Evolutionary conservation across 2,329 filamentous ascomycete species (phyloP).

Genomic region (Ophiostoma sp.): DNA sequence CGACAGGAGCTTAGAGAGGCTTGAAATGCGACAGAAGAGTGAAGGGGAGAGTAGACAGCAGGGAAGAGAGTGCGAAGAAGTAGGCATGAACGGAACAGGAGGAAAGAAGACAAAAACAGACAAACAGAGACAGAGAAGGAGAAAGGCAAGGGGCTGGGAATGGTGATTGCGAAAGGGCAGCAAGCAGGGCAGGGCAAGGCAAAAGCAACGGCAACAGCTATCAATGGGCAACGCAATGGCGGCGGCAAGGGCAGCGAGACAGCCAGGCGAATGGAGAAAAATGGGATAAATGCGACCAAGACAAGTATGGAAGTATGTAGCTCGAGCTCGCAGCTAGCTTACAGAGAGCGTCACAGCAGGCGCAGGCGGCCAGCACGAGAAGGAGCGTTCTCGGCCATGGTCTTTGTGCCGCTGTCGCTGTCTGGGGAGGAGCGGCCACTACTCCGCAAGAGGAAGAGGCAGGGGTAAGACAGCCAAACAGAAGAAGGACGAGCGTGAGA

Average conservation of each 20-base stretch:
- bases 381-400: not conserved
- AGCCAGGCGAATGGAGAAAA: not conserved
- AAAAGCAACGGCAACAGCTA: not conserved
- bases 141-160: constrained; percentile 8
- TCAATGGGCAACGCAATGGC: not conserved
- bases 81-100: not conserved
- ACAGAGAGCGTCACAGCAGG: not conserved
- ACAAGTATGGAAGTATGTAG: constrained; percentile 11
- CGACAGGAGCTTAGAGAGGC: not conserved
- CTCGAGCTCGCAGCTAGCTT: not conserved
- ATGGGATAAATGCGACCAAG: constrained; percentile 10
- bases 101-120: constrained; percentile 15
- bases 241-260: not conserved
- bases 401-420: not conserved
- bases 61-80: not conserved
- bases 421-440: not conserved
- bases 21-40: not conserved
- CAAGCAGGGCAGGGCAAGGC: no score
- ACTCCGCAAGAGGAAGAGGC: not conserved
- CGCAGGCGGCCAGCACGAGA: not conserved
- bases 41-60: not conserved
- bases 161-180: constrained; percentile 1
- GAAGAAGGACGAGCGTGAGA: not conserved
- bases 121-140: constrained; percentile 15
- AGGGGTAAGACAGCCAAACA: not conserved